Base-by-base conservation (phyloP, 495 filamentous ascomycete genomes). In the Hypoxylon intermedium region DNA sequence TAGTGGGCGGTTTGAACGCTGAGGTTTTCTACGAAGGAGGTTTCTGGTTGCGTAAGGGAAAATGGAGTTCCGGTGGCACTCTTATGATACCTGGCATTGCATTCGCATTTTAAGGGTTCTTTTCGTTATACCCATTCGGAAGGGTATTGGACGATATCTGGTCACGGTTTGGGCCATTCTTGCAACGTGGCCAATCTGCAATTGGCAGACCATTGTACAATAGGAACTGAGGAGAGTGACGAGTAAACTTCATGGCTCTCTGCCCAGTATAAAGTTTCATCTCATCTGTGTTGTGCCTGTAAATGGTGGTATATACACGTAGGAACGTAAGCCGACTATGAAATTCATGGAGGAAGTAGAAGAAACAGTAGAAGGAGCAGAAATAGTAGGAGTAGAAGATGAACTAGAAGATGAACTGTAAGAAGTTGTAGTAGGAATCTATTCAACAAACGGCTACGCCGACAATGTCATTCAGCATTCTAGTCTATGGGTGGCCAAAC, bases 61-160 rank as follows among this genome's bases (percentile, higher is more conserved):
- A 54, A 56, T 11, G 65, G 60, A 53, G 65, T 68, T 67, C 24
- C 9, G 57, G 57, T 44, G 31, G 53, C 6, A n/a, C 41, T n/a
- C 4, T 56, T 19, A 49, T 58, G 52, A 70, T 65, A 63, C 57
- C 53, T 68, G 30, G n/a, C 38, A 15, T 50, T 63, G 18, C 36
- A 26, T 62, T 62, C 13, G 36, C 26, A 36, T 40, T 55, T 20
- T 34, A 6, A 24, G 33, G 12, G 26, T 1, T 19, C 42, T 46
- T 52, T 15, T 16, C 20, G 9, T 23, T 34, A 18, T 30, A 11
- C 24, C 7, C 12, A 37, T 28, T 13, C 7, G 9, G 11, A 9
- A 18, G 26, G 31, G 37, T 20, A 21, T 41, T 34, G 51, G 43
- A 20, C 9, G n/a, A 45, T n/a, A 24, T 33, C 12, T 33, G 30